Evolutionary conservation across 371 early-diverging fungal genomes (phyloP).

Genomic region (Syncephalastrum monosporum): DNA sequence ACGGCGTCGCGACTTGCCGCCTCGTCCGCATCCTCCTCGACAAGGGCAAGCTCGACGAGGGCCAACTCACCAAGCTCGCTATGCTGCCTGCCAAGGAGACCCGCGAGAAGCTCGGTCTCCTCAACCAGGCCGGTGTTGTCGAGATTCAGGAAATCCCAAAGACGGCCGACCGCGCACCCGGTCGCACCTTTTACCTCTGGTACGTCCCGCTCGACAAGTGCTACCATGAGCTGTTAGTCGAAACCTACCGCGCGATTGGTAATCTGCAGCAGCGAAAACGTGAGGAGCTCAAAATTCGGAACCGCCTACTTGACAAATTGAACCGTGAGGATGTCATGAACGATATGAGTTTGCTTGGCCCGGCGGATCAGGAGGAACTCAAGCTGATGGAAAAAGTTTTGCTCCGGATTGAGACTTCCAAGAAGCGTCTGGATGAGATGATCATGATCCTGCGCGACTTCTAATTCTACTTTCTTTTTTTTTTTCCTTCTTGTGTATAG

Average conservation of each 20-base stretch:
- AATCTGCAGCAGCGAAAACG: slow-evolving; percentile 70
- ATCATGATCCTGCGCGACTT: slow-evolving; percentile 71
- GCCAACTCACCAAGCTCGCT: slow-evolving; percentile 74
- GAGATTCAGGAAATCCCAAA: slow-evolving; percentile 89
- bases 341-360: slow-evolving; percentile 59
- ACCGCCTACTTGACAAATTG: slow-evolving; percentile 71
- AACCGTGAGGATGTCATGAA: slow-evolving; percentile 73
- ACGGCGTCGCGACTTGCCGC: slow-evolving; percentile 72
- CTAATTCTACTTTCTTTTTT: slow-evolving; percentile 18
- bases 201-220: slow-evolving; percentile 68
- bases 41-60: slow-evolving; percentile 85
- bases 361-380: slow-evolving; percentile 57
- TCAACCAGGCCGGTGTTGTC: slow-evolving; percentile 71
- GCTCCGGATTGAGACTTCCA: slow-evolving; percentile 59
- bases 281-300: slow-evolving; percentile 58
- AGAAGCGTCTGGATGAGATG: slow-evolving; percentile 65
- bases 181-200: slow-evolving; percentile 84
- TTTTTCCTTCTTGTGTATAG: too few species aligned
- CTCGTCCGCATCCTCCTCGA: slow-evolving; percentile 74
- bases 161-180: slow-evolving; percentile 83
- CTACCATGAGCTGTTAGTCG: slow-evolving; percentile 57
- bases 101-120: slow-evolving; percentile 65
- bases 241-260: slow-evolving; percentile 63
- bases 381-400: slow-evolving; percentile 49
- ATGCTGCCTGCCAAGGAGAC: slow-evolving; percentile 76